phyloP scores from a whole-genome alignment of 2,329 filamentous ascomycete genomes.

The Venturia aucupariae region DNA sequence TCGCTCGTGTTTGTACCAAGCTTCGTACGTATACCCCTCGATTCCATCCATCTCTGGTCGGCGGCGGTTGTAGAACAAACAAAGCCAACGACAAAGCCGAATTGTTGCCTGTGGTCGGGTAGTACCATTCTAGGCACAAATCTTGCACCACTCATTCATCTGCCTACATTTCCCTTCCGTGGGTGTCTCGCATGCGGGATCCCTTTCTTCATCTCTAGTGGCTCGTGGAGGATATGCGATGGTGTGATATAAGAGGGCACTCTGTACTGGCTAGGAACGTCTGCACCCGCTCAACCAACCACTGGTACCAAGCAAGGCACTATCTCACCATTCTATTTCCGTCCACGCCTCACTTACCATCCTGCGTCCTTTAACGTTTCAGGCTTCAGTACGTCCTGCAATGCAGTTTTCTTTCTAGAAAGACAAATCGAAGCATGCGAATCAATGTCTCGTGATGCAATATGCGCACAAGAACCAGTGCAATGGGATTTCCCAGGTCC shows the following conservation, averaged over 20 bases:
- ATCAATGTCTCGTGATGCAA: neutral
- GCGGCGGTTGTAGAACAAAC: neutral
- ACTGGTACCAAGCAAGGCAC: slow-evolving; percentile 2
- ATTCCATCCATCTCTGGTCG: neutral
- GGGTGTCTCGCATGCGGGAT: neutral
- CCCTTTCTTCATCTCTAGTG: neutral
- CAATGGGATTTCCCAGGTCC: neutral
- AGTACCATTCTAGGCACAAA: neutral
- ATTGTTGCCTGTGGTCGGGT: neutral
- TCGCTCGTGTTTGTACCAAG: neutral
- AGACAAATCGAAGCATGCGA: neutral
- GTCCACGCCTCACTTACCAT: neutral
- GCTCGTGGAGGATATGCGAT: neutral
- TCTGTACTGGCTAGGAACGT: slow-evolving; percentile 1
- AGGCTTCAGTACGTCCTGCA: neutral
- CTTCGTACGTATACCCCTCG: neutral
- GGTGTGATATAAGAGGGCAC: neutral
- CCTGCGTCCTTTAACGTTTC: neutral
- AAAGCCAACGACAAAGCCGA: neutral
- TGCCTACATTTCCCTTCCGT: neutral
- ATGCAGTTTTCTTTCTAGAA: slow-evolving; percentile 1
- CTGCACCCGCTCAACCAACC: neutral
- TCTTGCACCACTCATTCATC: slow-evolving; percentile 9
- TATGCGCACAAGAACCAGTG: neutral
- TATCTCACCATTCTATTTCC: neutral